Evolutionary conservation across 1,284 basidiomycete species (phyloP), one percentile per base, ranked within the genome.

Genomic region (Ustilago sp.): DNA sequence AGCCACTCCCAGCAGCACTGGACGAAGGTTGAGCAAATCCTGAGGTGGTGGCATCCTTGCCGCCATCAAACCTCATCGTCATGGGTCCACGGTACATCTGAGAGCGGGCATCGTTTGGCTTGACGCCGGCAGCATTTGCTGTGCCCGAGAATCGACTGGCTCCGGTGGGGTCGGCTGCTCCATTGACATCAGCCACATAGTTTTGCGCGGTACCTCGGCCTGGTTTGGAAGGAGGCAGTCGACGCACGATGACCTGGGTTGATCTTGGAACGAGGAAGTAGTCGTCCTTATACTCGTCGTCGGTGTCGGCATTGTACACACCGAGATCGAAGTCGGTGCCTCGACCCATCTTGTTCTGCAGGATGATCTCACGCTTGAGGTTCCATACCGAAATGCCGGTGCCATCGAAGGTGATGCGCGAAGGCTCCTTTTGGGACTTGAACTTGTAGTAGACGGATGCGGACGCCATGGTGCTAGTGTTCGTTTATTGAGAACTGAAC

Each of bases 351-450:
- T 93, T 95, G 87, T 98, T 98, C 85, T 92, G 93, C 77, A 97
- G 88, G 84, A 99, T 96, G 86, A 99, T 94, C 88, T 99, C 96
- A 88, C 93, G 93, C 89, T 99, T 99, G 87, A 99, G 89, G 87
- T 99, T 97, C 90, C 98, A 99, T 77, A 99, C 94, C 83, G 94
- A 95, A 86, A 99, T 98, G 77, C 94, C 94, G 75, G 96, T 98
- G 83, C 96, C 96, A 86, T 99, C 96, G 88, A 99, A 98, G 67
- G 94, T 93, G 87, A 98, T 92, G 86, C 94, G 90, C 73, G 94
- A 95, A 88, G 98, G 95, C 88, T 94, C 92, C 88, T 90, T 93
- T 86, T 94, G 93, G 76, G 95, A 95, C 87, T 92, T 94, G 92
- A 98, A 99, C 88, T 93, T 94, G 91, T 98, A 99, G 89, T 97